Percentiles rank a stretch among this genome's conserved stretches.
Conservation (phyloP, 2,329 filamentous ascomycete species). For the Hypoxylon sp. region DNA sequence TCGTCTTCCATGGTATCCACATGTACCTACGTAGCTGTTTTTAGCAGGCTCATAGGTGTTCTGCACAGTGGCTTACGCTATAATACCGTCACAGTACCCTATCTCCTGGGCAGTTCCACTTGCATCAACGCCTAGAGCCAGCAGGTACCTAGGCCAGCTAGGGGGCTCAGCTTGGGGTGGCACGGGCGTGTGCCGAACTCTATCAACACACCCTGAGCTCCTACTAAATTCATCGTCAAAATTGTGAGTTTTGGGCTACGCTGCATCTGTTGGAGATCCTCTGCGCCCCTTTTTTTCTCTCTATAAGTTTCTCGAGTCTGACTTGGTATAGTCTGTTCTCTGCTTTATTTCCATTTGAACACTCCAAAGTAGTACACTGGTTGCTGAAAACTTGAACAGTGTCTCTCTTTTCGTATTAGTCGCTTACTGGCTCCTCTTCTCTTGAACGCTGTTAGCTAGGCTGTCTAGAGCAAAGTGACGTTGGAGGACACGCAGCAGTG, state of each 20-base stretch:
- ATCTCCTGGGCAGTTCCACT: too few species aligned
- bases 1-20: too few species aligned
- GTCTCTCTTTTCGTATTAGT: constrained; percentile 16
- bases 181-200: too few species aligned
- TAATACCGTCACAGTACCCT: background rate
- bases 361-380: background rate
- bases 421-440: constrained; percentile 2
- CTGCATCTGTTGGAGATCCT: constrained; percentile 25
- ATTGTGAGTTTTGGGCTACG: constrained; percentile 17
- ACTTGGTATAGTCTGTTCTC: background rate
- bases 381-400: background rate
- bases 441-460: constrained; percentile 13
- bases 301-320: constrained; percentile 11
- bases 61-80: background rate
- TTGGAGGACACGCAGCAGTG: constrained; percentile 28
- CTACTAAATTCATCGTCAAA: constrained; percentile 29
- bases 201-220: constrained; percentile 20
- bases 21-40: too few species aligned
- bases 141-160: background rate
- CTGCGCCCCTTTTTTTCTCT: constrained; percentile 17
- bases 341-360: background rate
- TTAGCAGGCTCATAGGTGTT: too few species aligned
- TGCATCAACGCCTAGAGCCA: too few species aligned
- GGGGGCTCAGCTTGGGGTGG: background rate
- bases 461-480: constrained; percentile 22